Percentiles rank a stretch among this genome's conserved stretches.
Conservation (phyloP, 2,329 filamentous ascomycete genomes). For the Phaeophleospora eucalypticola region DNA sequence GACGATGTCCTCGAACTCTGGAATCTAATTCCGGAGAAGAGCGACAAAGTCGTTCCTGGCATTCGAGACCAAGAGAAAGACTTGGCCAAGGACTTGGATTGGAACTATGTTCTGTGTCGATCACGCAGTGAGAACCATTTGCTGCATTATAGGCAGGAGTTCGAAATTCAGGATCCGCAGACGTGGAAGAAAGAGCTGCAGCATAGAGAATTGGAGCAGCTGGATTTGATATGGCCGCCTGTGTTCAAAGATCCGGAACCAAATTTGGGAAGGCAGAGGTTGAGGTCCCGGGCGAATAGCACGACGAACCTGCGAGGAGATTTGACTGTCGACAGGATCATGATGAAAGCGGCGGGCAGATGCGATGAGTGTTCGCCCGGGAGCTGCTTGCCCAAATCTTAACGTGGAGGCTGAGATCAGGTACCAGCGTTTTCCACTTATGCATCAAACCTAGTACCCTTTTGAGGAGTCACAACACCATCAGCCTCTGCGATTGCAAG, state of each 20-base stretch:
- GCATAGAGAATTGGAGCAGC: slow-evolving; percentile 3
- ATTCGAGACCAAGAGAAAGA: not conserved
- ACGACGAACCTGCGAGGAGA: too few relatives aligned
- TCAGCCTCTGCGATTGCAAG: not conserved
- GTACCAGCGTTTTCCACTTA: not conserved
- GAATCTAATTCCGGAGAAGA: slow-evolving; percentile 2
- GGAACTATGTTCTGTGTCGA: slow-evolving; percentile 3
- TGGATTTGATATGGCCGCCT: slow-evolving; percentile 9
- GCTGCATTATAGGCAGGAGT: not conserved
- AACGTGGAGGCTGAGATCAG: not conserved
- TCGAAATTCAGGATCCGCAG: not conserved
- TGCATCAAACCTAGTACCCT: too few relatives aligned
- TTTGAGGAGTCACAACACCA: not conserved
- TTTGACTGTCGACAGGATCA: too few relatives aligned
- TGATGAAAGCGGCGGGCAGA: too few relatives aligned
- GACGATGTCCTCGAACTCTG: slow-evolving; percentile 18
- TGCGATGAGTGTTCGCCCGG: too few relatives aligned
- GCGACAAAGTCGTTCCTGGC: slow-evolving; percentile 6
- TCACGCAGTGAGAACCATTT: slow-evolving; percentile 2
- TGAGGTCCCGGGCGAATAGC: not conserved
- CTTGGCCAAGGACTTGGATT: slow-evolving; percentile 4
- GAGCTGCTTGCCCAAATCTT: too few relatives aligned
- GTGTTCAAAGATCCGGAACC: slow-evolving; percentile 6
- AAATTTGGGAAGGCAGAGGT: slow-evolving; percentile 5
- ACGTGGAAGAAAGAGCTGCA: slow-evolving; percentile 1